These are phyloP conservation scores for Speleostelium caveatum DNA, from an alignment of 78 protist genomes.

Conservation along the genomic window DNA sequence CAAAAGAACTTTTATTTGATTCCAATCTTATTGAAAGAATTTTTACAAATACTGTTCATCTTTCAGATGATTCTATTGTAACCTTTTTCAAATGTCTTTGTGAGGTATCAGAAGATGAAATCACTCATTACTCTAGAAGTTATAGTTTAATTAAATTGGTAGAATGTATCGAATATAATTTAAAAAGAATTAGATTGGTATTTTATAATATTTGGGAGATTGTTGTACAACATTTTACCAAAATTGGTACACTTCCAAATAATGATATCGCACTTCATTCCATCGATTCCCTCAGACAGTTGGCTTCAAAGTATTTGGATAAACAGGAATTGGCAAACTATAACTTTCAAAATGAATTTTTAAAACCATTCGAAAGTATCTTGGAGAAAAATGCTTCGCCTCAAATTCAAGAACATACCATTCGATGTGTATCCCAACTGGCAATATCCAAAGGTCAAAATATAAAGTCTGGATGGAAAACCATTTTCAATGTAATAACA, in stretches of 20 bases:
- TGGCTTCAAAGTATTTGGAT: conserved; percentile 95
- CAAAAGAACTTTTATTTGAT: conserved; percentile 56
- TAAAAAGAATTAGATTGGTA: conserved; percentile 93
- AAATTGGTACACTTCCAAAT: conserved; percentile 86
- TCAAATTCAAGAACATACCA: conserved; percentile 48
- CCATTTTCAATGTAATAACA: conserved; percentile 87
- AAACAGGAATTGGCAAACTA: conserved; percentile 92
- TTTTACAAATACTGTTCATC: conserved; percentile 57
- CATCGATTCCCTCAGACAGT: conserved; percentile 97
- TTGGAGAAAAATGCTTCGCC: conserved; percentile 15
- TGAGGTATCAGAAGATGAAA: conserved; percentile 91
- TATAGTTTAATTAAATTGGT: conserved; percentile 96
- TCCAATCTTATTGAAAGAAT: conserved; percentile 63
- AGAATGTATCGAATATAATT: conserved; percentile 95
- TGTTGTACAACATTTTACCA: conserved; percentile 54
- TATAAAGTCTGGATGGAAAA: conserved; percentile 97
- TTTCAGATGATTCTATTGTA: conserved; percentile 86
- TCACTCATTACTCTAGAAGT: conserved; percentile 85
- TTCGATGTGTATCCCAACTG: conserved; percentile 60
- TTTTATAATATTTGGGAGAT: conserved; percentile 93
- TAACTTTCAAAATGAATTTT: conserved; percentile 97
- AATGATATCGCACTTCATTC: conserved; percentile 90
- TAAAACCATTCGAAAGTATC: conserved; percentile 95
- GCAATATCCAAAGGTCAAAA: conserved; percentile 32
- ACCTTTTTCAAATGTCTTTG: conserved; percentile 91